A percentile compares a stretch with the other conserved stretches of the same genome.
phyloP scores from a whole-genome alignment of 164 flowering plant species.

The Aristolochia contorta region DNA sequence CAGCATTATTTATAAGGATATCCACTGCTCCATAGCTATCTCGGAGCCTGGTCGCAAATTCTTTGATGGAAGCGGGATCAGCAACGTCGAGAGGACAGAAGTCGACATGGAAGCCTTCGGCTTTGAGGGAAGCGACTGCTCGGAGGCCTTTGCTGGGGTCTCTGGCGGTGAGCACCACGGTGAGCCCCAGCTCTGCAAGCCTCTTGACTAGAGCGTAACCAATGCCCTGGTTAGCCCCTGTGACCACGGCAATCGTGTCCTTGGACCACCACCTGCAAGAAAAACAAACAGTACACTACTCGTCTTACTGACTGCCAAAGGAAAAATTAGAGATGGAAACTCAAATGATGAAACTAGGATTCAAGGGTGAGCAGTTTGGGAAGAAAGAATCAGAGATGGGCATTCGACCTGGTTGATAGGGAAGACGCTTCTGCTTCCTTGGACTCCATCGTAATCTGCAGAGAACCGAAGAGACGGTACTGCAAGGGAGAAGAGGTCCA shows the following conservation, averaged over 20 bases:
- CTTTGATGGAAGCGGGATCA: constrained; percentile 35
- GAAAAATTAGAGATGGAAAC: no score
- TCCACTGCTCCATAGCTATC: constrained; percentile 34
- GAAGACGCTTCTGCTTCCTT: no score
- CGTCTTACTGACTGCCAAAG: no score
- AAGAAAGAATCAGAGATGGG: not conserved
- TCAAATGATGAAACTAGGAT: no score
- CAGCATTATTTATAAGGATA: constrained; percentile 87
- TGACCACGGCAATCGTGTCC: constrained; percentile 61
- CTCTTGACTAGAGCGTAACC: constrained; percentile 58
- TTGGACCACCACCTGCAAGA: constrained; percentile 66
- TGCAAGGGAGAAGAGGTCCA: no score
- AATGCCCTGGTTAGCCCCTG: constrained; percentile 84
- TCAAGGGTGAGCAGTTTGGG: not conserved
- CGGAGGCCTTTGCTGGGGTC: constrained; percentile 34
- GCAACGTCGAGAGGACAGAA: constrained; percentile 54
- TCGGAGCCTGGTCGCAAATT: constrained; percentile 42
- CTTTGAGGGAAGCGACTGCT: constrained; percentile 37
- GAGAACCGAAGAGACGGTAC: no score
- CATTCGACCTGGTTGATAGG: no score
- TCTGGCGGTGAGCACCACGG: constrained; percentile 65
- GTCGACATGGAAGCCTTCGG: constrained; percentile 29
- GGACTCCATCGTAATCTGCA: no score
- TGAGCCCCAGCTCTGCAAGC: constrained; percentile 55
- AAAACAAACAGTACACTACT: not conserved